These are phyloP conservation scores for Ilex paraguariensis DNA, from an alignment of 305 asterid species.

Conservation along the genomic window DNA sequence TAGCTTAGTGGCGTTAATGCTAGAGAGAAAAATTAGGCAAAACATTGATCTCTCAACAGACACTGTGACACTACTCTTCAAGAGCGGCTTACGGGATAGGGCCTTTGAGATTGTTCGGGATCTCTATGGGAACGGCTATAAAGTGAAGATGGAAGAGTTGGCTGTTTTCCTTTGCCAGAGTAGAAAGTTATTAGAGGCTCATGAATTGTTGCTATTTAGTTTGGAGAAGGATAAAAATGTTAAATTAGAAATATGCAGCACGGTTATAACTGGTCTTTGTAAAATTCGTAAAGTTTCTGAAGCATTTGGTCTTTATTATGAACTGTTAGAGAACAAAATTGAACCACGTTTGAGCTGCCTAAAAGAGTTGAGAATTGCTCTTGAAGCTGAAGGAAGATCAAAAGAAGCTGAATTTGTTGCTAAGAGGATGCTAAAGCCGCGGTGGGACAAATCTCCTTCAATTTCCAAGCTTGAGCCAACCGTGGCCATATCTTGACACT, in stretches of 20 bases:
- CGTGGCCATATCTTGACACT: background rate
- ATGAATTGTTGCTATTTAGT: slow-evolving; percentile 40
- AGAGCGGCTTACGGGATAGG: slow-evolving; percentile 28
- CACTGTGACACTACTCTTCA: slow-evolving; percentile 40
- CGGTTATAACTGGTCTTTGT: slow-evolving; percentile 48
- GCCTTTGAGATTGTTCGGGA: slow-evolving; percentile 49
- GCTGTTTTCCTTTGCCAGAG: slow-evolving; percentile 45
- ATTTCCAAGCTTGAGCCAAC: slow-evolving; percentile 2
- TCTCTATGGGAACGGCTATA: slow-evolving; percentile 51
- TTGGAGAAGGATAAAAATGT: slow-evolving; percentile 43
- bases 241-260: slow-evolving; percentile 21
- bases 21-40: slow-evolving; percentile 58
- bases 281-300: slow-evolving; percentile 33
- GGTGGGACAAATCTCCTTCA: slow-evolving; percentile 1
- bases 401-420: slow-evolving; percentile 78
- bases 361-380: slow-evolving; percentile 43
- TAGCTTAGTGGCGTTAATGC: slow-evolving; percentile 51
- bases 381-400: slow-evolving; percentile 52
- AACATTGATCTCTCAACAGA: slow-evolving; percentile 64
- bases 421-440: slow-evolving; percentile 41
- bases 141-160: slow-evolving; percentile 47
- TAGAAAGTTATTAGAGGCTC: slow-evolving; percentile 45
- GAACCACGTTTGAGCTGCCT: slow-evolving; percentile 50
- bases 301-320: slow-evolving; percentile 69
- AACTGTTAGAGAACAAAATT: slow-evolving; percentile 54